phyloP scores from a whole-genome alignment of 805 yeast species.

The Yamadazyma phyllophila region DNA sequence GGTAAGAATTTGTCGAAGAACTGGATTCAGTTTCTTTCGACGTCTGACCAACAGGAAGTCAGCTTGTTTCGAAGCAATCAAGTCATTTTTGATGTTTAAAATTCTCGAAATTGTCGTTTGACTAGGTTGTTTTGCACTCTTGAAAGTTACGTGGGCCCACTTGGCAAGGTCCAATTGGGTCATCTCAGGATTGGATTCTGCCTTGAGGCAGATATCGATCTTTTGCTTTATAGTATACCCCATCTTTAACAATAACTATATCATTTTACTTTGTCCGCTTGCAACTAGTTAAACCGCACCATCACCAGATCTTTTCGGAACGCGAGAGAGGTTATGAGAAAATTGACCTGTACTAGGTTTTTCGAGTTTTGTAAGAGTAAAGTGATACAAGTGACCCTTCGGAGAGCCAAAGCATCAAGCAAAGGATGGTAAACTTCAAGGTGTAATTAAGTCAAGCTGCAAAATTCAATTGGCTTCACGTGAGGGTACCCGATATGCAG shows the following conservation, averaged over 20 bases:
- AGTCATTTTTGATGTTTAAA: conserved; percentile 53
- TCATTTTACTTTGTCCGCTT: conserved; percentile 1
- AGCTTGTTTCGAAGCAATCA: conserved; percentile 48
- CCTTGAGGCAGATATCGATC: conserved; percentile 64
- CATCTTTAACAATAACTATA: conserved; percentile 29
- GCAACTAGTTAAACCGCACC: neutral
- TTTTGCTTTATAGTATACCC: conserved; percentile 61
- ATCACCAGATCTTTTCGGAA: conserved; percentile 6
- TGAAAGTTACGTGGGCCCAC: conserved; percentile 61
- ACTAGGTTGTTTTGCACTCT: conserved; percentile 53
- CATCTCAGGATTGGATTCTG: conserved; percentile 67
- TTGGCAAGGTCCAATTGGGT: conserved; percentile 62
- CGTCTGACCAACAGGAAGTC: conserved; percentile 52
- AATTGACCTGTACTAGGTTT: neutral
- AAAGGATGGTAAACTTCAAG: too few species aligned
- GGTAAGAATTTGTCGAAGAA: conserved; percentile 57
- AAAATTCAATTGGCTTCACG: too few species aligned
- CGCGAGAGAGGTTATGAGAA: conserved; percentile 3
- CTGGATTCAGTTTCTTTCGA: conserved; percentile 52
- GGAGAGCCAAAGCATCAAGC: too few species aligned
- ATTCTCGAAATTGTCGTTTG: conserved; percentile 67
- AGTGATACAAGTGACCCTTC: too few species aligned
- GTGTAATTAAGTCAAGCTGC: too few species aligned
- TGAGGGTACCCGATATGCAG: too few species aligned
- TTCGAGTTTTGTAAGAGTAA: too few species aligned